phyloP scores from a whole-genome alignment of 176 grass and related monocot genomes.

The Musa schizocarpa region DNA sequence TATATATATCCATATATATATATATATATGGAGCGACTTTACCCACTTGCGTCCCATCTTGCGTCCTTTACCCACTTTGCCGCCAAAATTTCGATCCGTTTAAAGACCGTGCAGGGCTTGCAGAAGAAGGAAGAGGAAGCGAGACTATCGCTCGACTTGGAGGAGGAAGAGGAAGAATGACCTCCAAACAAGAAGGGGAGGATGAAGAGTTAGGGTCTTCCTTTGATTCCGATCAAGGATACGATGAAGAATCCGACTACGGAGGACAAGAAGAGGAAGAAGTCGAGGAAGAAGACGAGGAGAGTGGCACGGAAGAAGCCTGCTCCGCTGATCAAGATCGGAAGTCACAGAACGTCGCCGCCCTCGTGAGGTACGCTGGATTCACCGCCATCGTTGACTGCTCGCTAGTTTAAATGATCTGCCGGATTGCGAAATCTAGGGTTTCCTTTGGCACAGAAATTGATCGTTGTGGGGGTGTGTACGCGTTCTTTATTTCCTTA shows the following conservation, averaged over 20 bases:
- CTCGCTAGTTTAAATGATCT: neutral
- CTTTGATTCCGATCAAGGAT: constrained; percentile 32
- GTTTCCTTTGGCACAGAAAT: neutral
- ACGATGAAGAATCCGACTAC: constrained; percentile 30
- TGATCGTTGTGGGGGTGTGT: neutral
- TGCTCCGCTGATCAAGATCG: constrained; percentile 29
- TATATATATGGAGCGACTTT: too few species aligned
- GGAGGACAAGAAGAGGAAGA: constrained; percentile 1
- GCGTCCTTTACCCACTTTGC: neutral
- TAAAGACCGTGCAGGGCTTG: neutral
- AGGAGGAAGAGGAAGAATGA: neutral
- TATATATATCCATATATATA: too few species aligned
- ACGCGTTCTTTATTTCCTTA: neutral
- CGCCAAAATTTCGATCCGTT: neutral
- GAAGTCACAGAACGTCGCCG: constrained; percentile 82
- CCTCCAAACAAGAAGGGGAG: constrained; percentile 20
- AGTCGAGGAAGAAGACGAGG: constrained; percentile 24
- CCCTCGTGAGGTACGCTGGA: constrained; percentile 55
- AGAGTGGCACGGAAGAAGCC: constrained; percentile 13
- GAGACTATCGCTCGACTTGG: neutral
- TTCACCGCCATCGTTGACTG: neutral
- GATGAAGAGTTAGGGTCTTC: constrained; percentile 32
- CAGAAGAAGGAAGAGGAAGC: neutral
- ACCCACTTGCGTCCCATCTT: neutral
- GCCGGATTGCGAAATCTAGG: neutral